Evolutionary conservation across 192 early-diverging fungal genomes (phyloP), one percentile per base, ranked within the genome.

Genomic region (Linnemannia schmuckeri): DNA sequence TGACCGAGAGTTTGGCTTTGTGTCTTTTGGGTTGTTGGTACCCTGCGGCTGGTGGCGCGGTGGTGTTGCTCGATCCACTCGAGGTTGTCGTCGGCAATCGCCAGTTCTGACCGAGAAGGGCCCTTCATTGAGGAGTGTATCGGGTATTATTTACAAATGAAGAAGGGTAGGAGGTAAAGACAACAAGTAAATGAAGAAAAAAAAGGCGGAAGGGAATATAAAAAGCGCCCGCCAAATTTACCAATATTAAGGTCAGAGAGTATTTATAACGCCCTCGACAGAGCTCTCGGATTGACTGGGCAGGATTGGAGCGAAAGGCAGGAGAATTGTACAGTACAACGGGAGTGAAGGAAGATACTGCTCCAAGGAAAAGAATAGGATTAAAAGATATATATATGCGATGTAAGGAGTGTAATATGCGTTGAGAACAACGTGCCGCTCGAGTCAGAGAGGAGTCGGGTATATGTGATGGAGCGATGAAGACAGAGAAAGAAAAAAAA

Each of bases 1-100:
- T 57, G 57, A 4, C 61, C 61, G 15, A 74, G 66, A 37, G 41
- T 75, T 47, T 55, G 72, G 44, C 44, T 27, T 52, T 54, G 61
- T 66, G 61, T 0, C 27, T 66, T 66, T 66, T 47, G 17, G 33
- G 74, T 13, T n/a, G 44, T 4, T 57, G 74, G 33, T 57, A 52
- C 20, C 30, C 33, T 66, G 61, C 61, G 61, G 61, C 61, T 66
- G 1, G 76, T 74, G 44, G 77, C 77, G 38, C 82, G 82, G 38
- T 87, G 70, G 49, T 87, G 85, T 61, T 87, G 85, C 44, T 80
- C 85, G 20, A 80, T 75, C 79, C 79, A 87, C 35, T 81, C 85
- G 7, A 87, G 66, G 27, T 70, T 74, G 17, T 81, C 79, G 42
- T 81, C 85, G 7, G 46, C 52, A 46, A 74, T 52, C 38, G 75